These are phyloP conservation scores for Sclerotinia spermophila DNA, from an alignment of 2,329 filamentous ascomycete species.

Conservation along the genomic window DNA sequence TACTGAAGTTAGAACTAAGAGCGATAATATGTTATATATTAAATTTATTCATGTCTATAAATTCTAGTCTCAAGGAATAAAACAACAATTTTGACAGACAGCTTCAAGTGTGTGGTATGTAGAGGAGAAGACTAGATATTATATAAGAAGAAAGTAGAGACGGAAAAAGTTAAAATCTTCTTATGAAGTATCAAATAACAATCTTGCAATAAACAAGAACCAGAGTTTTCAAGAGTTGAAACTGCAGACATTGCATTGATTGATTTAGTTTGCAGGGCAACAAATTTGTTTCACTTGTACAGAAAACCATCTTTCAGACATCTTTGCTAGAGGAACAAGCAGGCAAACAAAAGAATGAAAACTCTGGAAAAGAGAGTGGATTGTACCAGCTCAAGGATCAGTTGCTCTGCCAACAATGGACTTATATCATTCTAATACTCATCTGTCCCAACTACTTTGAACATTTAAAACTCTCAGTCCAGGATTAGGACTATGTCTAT, in stretches of 20 bases:
- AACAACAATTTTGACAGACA: too few relatives aligned
- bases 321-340: not conserved
- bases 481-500: too few relatives aligned
- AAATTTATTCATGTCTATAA: not conserved
- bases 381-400: too few relatives aligned
- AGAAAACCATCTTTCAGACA: not conserved
- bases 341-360: not conserved
- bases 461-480: too few relatives aligned
- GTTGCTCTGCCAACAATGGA: rapidly evolving
- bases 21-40: not conserved
- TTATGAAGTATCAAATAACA: not conserved
- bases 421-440: too few relatives aligned
- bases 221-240: not conserved
- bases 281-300: not conserved
- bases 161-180: not conserved
- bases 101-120: too few relatives aligned
- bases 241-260: not conserved
- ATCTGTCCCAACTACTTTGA: too few relatives aligned
- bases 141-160: not conserved
- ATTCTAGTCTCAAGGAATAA: too few relatives aligned
- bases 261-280: not conserved
- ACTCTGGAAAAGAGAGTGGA: not conserved
- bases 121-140: not conserved
- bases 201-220: not conserved
- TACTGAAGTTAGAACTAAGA: not conserved